Evolutionary conservation across 768 basidiomycete species (phyloP).

Genomic region (Tylopilus cervinicoccineus): DNA sequence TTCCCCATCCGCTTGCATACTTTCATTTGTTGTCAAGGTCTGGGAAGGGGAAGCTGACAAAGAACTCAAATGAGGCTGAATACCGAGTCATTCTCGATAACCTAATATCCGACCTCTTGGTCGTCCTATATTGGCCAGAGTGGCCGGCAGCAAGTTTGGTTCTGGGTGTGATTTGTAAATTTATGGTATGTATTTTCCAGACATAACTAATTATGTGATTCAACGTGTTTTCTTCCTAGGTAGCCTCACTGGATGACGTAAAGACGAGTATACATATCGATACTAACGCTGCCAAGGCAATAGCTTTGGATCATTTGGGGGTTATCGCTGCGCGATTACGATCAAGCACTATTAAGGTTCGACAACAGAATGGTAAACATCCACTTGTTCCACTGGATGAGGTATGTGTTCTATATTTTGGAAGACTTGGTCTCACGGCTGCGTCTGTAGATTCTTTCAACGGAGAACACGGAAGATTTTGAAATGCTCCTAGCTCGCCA

Average conservation of each 20-base stretch:
- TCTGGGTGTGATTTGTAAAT: conserved; percentile 74
- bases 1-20: not conserved
- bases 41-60: conserved; percentile 82
- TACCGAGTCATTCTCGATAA: conserved; percentile 92
- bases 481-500: conserved; percentile 60
- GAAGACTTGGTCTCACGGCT: not conserved
- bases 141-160: conserved; percentile 92
- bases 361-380: conserved; percentile 32
- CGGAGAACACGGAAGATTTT: conserved; percentile 46
- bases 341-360: conserved; percentile 43
- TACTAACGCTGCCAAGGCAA: conserved; percentile 79
- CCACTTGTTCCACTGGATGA: conserved; percentile 65
- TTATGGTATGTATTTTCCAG: conserved; percentile 58
- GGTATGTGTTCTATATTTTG: conserved; percentile 34
- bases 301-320: conserved; percentile 92
- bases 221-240: conserved; percentile 38
- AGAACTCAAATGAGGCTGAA: conserved; percentile 91
- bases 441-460: conserved; percentile 47
- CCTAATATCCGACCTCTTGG: conserved; percentile 80
- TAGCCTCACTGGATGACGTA: conserved; percentile 77
- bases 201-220: not conserved
- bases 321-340: conserved; percentile 84
- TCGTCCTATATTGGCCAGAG: conserved; percentile 91
- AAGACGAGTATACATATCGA: conserved; percentile 65
- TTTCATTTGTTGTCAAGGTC: conserved; percentile 43